A percentile compares a stretch with the other conserved stretches of the same genome.
These are phyloP conservation scores for Calonectria hawksworthii DNA, from an alignment of 2,329 filamentous ascomycete species.

Conservation along the genomic window DNA sequence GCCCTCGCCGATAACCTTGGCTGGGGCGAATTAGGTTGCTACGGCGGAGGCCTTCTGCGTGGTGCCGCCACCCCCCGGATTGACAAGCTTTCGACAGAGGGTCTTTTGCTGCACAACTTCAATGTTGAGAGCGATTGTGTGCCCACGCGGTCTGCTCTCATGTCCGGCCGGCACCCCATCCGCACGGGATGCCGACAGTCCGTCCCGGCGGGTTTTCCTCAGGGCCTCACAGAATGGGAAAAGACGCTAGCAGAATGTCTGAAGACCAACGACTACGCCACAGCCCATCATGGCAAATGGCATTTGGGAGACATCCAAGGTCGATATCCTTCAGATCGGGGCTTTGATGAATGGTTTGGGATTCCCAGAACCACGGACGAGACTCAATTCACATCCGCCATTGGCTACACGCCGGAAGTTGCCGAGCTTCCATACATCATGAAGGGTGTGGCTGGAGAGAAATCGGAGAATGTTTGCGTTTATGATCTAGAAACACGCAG, in stretches of 20 bases:
- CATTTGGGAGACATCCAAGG: constrained; percentile 52
- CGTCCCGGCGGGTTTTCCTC: constrained; percentile 50
- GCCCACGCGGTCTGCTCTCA: constrained; percentile 51
- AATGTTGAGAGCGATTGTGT: constrained; percentile 56
- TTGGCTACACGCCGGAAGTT: constrained; percentile 50
- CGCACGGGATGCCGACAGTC: constrained; percentile 52
- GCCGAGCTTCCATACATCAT: constrained; percentile 53
- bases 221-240: constrained; percentile 51
- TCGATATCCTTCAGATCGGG: constrained; percentile 52
- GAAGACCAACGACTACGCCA: constrained; percentile 45
- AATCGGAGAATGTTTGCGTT: constrained; percentile 48
- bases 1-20: constrained; percentile 54
- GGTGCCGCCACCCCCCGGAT: constrained; percentile 52
- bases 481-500: constrained; percentile 50
- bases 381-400: constrained; percentile 50
- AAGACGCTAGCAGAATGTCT: constrained; percentile 49
- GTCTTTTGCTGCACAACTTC: constrained; percentile 52
- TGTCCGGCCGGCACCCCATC: constrained; percentile 53
- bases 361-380: constrained; percentile 55
- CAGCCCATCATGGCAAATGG: constrained; percentile 53
- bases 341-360: constrained; percentile 55
- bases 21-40: constrained; percentile 54
- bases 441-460: constrained; percentile 43
- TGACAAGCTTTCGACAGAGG: constrained; percentile 49
- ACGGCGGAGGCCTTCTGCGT: constrained; percentile 50